phyloP scores from a whole-genome alignment of 352 stramenopile genomes.

The Phytopythium delawarense region DNA sequence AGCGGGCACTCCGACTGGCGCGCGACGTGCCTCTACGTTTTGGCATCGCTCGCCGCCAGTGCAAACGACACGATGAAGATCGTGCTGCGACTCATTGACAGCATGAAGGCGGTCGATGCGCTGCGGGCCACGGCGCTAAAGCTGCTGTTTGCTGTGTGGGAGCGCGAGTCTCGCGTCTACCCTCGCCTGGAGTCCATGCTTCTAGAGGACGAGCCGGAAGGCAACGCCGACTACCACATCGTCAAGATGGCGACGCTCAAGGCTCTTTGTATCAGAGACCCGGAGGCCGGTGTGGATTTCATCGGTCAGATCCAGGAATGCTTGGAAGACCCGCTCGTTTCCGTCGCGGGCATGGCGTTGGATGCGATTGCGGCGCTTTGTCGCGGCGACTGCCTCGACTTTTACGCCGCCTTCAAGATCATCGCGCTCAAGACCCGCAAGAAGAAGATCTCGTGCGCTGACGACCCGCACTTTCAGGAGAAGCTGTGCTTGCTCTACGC shows the following conservation, averaged over 20 bases:
- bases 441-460: conserved; percentile 44
- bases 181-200: conserved; percentile 52
- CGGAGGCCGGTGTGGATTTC: conserved; percentile 66
- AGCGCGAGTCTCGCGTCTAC: conserved; percentile 61
- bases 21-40: conserved; percentile 37
- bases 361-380: conserved; percentile 57
- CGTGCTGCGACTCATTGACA: conserved; percentile 62
- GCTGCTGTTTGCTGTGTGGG: conserved; percentile 60
- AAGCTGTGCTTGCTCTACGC: conserved; percentile 52
- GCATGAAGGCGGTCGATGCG: conserved; percentile 28
- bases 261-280: conserved; percentile 51
- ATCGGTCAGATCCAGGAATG: conserved; percentile 52
- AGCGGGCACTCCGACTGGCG: conserved; percentile 2
- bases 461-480: conserved; percentile 49
- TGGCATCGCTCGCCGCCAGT: conserved; percentile 37
- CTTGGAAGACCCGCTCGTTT: conserved; percentile 47
- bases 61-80: conserved; percentile 77
- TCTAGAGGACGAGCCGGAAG: conserved; percentile 23
- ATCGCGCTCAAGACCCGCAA: conserved; percentile 65
- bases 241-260: conserved; percentile 64
- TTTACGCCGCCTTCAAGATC: conserved; percentile 74
- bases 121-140: conserved; percentile 46
- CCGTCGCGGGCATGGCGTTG: conserved; percentile 59
- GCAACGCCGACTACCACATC: conserved; percentile 18
- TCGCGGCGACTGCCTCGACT: conserved; percentile 62